phyloP scores from a whole-genome alignment of 805 yeast genomes.

The Saccharomycopsis sp. region DNA sequence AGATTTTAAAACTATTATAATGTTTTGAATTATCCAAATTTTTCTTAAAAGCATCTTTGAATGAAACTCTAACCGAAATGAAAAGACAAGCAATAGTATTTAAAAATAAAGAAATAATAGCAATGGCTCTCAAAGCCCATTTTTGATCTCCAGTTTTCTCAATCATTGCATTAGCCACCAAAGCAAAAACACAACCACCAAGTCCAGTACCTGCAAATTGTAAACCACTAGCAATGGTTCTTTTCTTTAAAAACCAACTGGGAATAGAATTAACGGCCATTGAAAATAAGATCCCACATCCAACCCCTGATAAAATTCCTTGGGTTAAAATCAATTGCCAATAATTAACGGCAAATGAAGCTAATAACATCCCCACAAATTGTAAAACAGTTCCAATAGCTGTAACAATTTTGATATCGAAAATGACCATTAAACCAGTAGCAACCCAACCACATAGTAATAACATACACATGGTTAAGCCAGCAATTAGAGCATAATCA shows the following conservation, averaged over 20 bases:
- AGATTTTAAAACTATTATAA: conserved; percentile 10
- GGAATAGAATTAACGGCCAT: conserved; percentile 42
- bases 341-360: conserved; percentile 39
- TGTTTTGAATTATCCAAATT: conserved; percentile 12
- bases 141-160: conserved; percentile 31
- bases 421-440: conserved; percentile 1
- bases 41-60: conserved; percentile 15
- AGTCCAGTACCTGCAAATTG: conserved; percentile 42
- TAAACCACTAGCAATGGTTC: conserved; percentile 41
- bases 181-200: conserved; percentile 37
- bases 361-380: conserved; percentile 37
- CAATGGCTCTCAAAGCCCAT: conserved; percentile 39
- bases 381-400: conserved; percentile 32
- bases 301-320: conserved; percentile 40
- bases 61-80: conserved; percentile 33
- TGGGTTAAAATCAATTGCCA: conserved; percentile 44
- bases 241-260: conserved; percentile 40
- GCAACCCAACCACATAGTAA: conserved; percentile 12
- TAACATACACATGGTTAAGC: conserved; percentile 38
- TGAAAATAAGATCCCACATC: conserved; percentile 40
- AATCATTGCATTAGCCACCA: conserved; percentile 33
- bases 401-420: conserved; percentile 18
- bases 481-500: conserved; percentile 61
- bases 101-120: conserved; percentile 29
- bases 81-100: conserved; percentile 32